These are phyloP conservation scores for Pseudocohnilembus persalinus DNA, from an alignment of 169 alveolate genomes.

Conservation along the genomic window DNA sequence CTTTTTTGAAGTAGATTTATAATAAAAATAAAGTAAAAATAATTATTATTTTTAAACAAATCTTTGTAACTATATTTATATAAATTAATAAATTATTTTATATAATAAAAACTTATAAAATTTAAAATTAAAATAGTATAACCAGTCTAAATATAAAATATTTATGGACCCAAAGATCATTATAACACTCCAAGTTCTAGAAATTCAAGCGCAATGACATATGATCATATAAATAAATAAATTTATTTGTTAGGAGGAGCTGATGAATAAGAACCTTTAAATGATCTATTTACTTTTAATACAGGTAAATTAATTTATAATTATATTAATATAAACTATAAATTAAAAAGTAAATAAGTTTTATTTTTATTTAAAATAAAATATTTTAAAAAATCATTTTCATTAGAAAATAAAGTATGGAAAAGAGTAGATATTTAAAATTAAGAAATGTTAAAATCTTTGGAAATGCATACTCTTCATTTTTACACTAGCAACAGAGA, in stretches of 20 bases:
- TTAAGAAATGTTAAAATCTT: background rate
- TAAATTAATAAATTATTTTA: too few relatives aligned
- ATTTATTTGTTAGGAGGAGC: slow-evolving; percentile 22
- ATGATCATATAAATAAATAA: slow-evolving; percentile 1
- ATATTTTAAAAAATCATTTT: too few relatives aligned
- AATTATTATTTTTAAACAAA: background rate
- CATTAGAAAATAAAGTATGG: slow-evolving; percentile 1
- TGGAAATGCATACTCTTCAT: slow-evolving; percentile 26
- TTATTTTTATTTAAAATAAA: too few relatives aligned
- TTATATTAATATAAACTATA: too few relatives aligned
- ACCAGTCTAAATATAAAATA: background rate
- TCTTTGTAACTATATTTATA: too few relatives aligned
- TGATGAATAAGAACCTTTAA: slow-evolving; percentile 23
- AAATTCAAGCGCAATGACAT: slow-evolving; percentile 13
- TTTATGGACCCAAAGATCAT: background rate
- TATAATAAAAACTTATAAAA: background rate
- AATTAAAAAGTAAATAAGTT: too few relatives aligned
- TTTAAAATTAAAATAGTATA: background rate
- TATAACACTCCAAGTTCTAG: slow-evolving; percentile 16
- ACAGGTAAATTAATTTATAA: background rate
- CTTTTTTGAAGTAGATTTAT: background rate
- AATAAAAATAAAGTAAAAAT: background rate
- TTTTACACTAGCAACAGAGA: background rate
- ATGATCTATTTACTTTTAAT: slow-evolving; percentile 5
- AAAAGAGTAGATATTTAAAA: background rate